A percentile compares a stretch with the other conserved stretches of the same genome.
Conservation (phyloP, 768 basidiomycete species). For the Tephrocybe rancida region DNA sequence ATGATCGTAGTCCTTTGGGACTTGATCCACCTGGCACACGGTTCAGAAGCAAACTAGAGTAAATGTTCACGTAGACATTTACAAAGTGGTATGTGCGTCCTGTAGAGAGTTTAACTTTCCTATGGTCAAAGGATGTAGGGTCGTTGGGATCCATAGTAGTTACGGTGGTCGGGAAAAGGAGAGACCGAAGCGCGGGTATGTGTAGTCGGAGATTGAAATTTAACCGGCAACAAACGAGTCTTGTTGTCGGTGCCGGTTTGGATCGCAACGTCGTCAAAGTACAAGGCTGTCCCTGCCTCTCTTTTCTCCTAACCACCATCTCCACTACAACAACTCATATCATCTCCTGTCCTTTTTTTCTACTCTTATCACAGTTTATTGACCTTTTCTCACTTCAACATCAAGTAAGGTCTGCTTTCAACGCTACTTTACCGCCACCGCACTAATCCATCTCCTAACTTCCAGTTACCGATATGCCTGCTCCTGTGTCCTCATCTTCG, state of each 20-base stretch:
- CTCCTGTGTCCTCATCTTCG: conserved; percentile 37
- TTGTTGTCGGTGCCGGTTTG: conserved; percentile 32
- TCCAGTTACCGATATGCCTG: conserved; percentile 45
- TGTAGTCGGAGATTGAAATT: conserved; percentile 24
- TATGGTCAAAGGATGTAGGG: conserved; percentile 55
- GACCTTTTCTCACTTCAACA: conserved; percentile 6
- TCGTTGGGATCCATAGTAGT: conserved; percentile 43
- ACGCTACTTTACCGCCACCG: conserved; percentile 7
- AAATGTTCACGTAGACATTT: background rate
- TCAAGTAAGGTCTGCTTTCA: conserved; percentile 37
- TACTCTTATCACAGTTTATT: conserved; percentile 7
- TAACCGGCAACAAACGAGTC: conserved; percentile 18
- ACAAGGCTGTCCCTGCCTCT: conserved; percentile 8
- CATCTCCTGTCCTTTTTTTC: conserved; percentile 24
- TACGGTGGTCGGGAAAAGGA: conserved; percentile 4
- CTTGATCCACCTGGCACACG: conserved; percentile 51
- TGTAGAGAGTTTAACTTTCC: conserved; percentile 51
- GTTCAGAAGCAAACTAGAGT: background rate
- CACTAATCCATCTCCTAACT: conserved; percentile 21
- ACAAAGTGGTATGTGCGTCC: conserved; percentile 72
- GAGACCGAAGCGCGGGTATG: background rate
- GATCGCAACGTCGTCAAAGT: conserved; percentile 17
- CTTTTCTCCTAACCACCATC: conserved; percentile 10
- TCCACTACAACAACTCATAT: conserved; percentile 8
- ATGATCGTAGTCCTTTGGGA: conserved; percentile 45